Conservation (phyloP, 176 grass and related monocot genomes). For the Oryza meyeriana region DNA sequence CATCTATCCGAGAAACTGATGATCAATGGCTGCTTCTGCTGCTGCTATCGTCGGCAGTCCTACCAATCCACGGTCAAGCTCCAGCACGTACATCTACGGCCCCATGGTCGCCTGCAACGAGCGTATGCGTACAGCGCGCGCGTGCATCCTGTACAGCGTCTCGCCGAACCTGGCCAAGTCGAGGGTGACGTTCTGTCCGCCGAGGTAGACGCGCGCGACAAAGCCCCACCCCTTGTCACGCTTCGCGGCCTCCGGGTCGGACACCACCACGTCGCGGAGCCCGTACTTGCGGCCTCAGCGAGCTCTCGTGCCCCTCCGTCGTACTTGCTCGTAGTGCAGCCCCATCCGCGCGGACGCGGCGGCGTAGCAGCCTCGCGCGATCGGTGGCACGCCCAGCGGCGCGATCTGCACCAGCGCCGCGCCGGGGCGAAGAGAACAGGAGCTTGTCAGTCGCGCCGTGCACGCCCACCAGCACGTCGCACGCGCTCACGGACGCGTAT, state of each 20-base stretch:
- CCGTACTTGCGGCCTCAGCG: conserved; percentile 33
- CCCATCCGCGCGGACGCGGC: conserved; percentile 45
- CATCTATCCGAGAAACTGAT: neutral
- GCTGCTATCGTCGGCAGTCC: too few relatives aligned
- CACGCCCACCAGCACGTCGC: conserved; percentile 73
- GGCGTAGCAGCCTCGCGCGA: conserved; percentile 45
- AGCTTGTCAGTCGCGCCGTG: conserved; percentile 88
- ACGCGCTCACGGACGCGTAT: conserved; percentile 41
- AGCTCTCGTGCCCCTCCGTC: conserved; percentile 51
- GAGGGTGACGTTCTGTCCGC: conserved; percentile 61
- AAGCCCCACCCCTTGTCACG: conserved; percentile 21
- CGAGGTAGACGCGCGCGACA: conserved; percentile 40
- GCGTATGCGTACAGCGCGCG: neutral
- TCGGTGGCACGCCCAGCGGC: conserved; percentile 36
- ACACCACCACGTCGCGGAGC: conserved; percentile 25
- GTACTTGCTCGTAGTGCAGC: conserved; percentile 60
- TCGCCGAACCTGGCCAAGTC: conserved; percentile 38
- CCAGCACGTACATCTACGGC: too few relatives aligned
- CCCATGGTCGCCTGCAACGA: neutral
- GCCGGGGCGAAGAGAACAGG: conserved; percentile 57
- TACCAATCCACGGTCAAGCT: too few relatives aligned
- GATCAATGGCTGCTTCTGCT: too few relatives aligned
- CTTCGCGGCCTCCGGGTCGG: conserved; percentile 35
- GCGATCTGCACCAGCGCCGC: conserved; percentile 50
- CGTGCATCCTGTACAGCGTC: conserved; percentile 22